Evolutionary conservation across 192 early-diverging fungal genomes (phyloP).

Genomic region (Backusella luteola): DNA sequence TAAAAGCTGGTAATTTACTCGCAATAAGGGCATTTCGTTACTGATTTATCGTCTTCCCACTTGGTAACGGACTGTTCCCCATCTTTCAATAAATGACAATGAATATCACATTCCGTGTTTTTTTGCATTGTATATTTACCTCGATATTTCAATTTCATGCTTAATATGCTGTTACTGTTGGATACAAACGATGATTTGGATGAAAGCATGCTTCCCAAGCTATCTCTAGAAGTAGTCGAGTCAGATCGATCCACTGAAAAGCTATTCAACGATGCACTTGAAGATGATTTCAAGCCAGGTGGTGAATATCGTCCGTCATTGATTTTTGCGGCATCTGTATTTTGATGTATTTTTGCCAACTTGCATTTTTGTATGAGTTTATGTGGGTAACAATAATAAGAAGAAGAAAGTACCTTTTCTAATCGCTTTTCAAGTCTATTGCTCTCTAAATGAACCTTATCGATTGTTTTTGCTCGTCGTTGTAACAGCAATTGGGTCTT

Average conservation of each 20-base stretch:
- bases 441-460: conserved; percentile 61
- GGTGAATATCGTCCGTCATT: background rate
- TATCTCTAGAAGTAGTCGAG: conserved; percentile 30
- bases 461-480: conserved; percentile 50
- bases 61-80: conserved; percentile 15
- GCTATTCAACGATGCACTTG: background rate
- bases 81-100: background rate
- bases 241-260: conserved; percentile 14
- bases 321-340: conserved; percentile 8
- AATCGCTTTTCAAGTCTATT: conserved; percentile 74
- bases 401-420: conserved; percentile 54
- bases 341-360: conserved; percentile 32
- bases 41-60: conserved; percentile 20
- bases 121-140: background rate
- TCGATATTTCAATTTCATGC: conserved; percentile 32
- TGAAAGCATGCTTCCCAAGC: conserved; percentile 24
- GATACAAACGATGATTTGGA: conserved; percentile 14
- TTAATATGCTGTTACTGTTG: conserved; percentile 28
- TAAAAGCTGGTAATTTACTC: background rate
- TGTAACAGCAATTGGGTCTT: conserved; percentile 52
- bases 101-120: no score
- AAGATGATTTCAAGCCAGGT: background rate
- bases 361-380: background rate
- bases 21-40: conserved; percentile 15
- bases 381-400: background rate